phyloP scores from a whole-genome alignment of 1,284 basidiomycete genomes.

The Stereum hirsutum region DNA sequence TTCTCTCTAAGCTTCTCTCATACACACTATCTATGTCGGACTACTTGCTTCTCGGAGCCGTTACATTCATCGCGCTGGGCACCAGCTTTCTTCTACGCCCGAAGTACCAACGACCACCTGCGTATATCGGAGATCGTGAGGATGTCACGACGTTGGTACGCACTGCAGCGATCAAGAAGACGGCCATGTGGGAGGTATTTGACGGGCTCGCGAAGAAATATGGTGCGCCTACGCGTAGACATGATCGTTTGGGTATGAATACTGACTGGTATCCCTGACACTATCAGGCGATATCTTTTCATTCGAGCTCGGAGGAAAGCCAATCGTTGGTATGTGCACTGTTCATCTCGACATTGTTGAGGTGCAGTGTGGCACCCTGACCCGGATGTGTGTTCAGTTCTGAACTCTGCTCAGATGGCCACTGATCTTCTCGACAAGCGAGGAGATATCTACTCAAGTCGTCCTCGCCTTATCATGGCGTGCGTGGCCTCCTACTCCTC shows the following conservation, averaged over 20 bases:
- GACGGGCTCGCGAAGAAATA: slow-evolving; percentile 4
- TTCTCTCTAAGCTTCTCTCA: no score
- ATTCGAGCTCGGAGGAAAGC: slow-evolving; percentile 7
- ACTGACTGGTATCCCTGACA: no score
- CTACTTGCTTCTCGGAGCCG: no score
- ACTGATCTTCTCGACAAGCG: slow-evolving; percentile 27
- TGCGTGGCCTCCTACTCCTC: neutral
- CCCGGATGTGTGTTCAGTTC: slow-evolving; percentile 18
- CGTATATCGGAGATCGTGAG: no score
- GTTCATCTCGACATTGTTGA: neutral
- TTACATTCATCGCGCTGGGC: no score
- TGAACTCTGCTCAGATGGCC: slow-evolving; percentile 20
- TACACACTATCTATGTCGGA: no score
- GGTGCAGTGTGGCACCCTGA: neutral
- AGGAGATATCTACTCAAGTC: slow-evolving; percentile 26
- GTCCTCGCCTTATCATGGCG: slow-evolving; percentile 11
- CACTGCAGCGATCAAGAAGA: neutral
- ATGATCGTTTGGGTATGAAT: neutral
- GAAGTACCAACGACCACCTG: no score
- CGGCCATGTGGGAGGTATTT: slow-evolving; percentile 1
- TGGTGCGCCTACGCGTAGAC: neutral
- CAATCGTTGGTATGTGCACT: slow-evolving; percentile 4
- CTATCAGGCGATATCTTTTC: slow-evolving; percentile 7
- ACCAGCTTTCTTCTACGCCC: no score
- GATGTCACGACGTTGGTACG: neutral